phyloP scores from a whole-genome alignment of 345 rosid genomes.

The Geranium brycei region DNA sequence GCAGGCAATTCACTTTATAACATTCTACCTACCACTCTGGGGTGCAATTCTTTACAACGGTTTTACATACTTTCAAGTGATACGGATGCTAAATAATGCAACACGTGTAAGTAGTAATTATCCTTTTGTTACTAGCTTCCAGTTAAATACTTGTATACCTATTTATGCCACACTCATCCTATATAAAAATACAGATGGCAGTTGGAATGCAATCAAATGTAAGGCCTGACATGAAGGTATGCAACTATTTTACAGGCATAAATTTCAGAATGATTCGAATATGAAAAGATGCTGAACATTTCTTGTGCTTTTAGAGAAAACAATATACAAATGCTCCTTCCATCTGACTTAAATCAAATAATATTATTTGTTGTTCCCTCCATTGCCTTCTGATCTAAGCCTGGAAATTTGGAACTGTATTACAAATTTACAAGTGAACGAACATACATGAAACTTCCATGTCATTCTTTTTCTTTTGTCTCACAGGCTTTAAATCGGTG shows the following conservation, averaged over 20 bases:
- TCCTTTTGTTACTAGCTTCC: not conserved
- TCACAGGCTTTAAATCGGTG: conserved; percentile 70
- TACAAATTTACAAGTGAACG: not conserved
- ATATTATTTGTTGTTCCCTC: too few species aligned
- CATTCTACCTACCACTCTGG: conserved; percentile 86
- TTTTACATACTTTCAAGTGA: conserved; percentile 83
- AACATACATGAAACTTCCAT: conserved; percentile 6
- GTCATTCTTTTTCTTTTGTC: conserved; percentile 9
- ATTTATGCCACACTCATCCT: conserved; percentile 6
- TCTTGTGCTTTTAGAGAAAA: too few species aligned
- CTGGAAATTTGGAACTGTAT: not conserved
- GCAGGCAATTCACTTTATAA: conserved; percentile 88
- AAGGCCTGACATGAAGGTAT: conserved; percentile 72
- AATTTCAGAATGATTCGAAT: too few species aligned
- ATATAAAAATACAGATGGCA: conserved; percentile 54
- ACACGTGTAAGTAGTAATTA: conserved; percentile 49
- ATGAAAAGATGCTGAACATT: too few species aligned
- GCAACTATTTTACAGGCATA: not conserved
- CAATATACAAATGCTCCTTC: too few species aligned
- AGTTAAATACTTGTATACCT: not conserved
- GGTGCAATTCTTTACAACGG: conserved; percentile 96
- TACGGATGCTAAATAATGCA: conserved; percentile 86
- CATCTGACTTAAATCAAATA: too few species aligned
- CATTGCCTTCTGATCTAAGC: not conserved
- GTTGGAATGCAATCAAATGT: conserved; percentile 69